These are phyloP conservation scores for Murraya paniculata DNA, from an alignment of 345 rosid species.

Conservation along the genomic window DNA sequence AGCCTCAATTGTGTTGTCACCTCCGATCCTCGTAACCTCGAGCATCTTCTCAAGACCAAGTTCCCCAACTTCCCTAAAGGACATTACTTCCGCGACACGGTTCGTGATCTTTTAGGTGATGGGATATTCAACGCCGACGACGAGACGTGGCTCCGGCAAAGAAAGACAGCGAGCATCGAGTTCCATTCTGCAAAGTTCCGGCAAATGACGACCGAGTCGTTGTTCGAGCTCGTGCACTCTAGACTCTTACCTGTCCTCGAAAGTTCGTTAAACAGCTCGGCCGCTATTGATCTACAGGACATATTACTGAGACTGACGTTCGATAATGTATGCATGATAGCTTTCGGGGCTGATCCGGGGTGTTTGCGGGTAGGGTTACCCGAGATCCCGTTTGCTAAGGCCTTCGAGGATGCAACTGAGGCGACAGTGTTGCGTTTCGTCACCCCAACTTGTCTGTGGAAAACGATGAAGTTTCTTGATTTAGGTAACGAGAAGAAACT, in stretches of 20 bases:
- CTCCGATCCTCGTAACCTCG: constrained; percentile 80
- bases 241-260: constrained; percentile 78
- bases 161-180: constrained; percentile 90
- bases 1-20: constrained; percentile 73
- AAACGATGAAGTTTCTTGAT: constrained; percentile 59
- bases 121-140: constrained; percentile 92
- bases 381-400: constrained; percentile 71
- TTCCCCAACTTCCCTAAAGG: constrained; percentile 92
- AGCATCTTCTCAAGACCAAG: constrained; percentile 82
- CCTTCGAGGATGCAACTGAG: constrained; percentile 91
- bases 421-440: constrained; percentile 66
- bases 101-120: constrained; percentile 76
- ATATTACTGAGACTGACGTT: constrained; percentile 74
- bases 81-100: constrained; percentile 56
- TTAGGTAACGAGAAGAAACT: constrained; percentile 80
- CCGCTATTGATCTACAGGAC: constrained; percentile 76
- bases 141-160: constrained; percentile 78
- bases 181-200: constrained; percentile 87
- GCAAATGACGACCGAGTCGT: constrained; percentile 58
- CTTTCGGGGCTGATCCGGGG: constrained; percentile 93
- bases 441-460: constrained; percentile 84
- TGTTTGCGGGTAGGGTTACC: constrained; percentile 64
- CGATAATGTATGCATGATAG: constrained; percentile 92
- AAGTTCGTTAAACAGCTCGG: constrained; percentile 33
- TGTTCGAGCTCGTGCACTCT: constrained; percentile 67